A percentile compares a stretch with the other conserved stretches of the same genome.
phyloP scores from a whole-genome alignment of 2,329 filamentous ascomycete genomes.

The Lithohypha guttulata region DNA sequence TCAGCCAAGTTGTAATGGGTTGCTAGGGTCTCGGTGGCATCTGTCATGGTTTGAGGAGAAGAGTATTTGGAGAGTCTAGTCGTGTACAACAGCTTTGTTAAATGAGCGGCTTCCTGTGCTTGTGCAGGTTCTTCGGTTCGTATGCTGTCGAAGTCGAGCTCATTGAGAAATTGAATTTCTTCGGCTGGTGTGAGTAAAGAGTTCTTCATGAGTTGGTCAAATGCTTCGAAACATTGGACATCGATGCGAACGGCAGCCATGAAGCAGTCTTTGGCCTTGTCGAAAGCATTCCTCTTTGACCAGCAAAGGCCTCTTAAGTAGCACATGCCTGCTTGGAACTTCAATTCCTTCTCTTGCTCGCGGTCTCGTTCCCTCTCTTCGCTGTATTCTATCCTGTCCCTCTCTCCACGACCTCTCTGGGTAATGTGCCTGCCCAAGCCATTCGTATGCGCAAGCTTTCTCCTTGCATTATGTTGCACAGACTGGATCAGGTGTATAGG shows the following conservation, averaged over 20 bases:
- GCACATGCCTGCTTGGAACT: slow-evolving; percentile 95
- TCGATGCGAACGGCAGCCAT: slow-evolving; percentile 95
- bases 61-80: slow-evolving; percentile 92
- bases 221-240: slow-evolving; percentile 95
- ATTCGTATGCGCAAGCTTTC: slow-evolving; percentile 61
- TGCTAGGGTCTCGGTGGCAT: slow-evolving; percentile 79
- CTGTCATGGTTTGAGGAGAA: slow-evolving; percentile 69
- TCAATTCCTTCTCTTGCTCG: slow-evolving; percentile 63
- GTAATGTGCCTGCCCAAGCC: slow-evolving; percentile 40
- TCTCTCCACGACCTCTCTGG: slow-evolving; percentile 37
- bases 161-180: slow-evolving; percentile 80
- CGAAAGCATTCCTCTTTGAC: slow-evolving; percentile 93
- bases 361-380: slow-evolving; percentile 47
- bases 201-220: slow-evolving; percentile 96
- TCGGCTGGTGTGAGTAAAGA: slow-evolving; percentile 80
- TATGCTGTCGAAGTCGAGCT: slow-evolving; percentile 81
- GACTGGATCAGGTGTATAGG: slow-evolving; percentile 76
- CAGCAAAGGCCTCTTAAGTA: slow-evolving; percentile 88
- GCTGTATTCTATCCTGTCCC: slow-evolving; percentile 45
- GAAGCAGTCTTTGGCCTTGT: slow-evolving; percentile 95
- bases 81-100: slow-evolving; percentile 92
- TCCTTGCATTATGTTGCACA: slow-evolving; percentile 45
- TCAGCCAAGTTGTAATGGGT: slow-evolving; percentile 81
- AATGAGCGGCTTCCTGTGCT: slow-evolving; percentile 80
- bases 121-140: slow-evolving; percentile 54